Evolutionary conservation across 2,329 filamentous ascomycete species (phyloP).

Genomic region (Westerdykella aurantiaca): DNA sequence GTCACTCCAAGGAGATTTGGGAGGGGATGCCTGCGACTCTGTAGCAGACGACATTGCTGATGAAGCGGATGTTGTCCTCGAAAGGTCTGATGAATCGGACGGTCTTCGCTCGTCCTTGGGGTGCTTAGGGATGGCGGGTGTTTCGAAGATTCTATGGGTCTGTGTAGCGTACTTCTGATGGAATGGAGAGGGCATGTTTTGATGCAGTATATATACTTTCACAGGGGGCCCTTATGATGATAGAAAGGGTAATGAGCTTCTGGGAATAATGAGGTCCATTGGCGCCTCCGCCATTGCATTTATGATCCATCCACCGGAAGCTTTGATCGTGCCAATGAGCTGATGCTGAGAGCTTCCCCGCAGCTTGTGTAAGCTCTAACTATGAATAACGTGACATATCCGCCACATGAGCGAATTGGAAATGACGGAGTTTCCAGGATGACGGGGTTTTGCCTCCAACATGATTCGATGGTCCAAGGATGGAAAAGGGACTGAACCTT

Average conservation of each 20-base stretch:
- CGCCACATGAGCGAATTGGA: background rate
- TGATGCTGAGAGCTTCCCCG: constrained; percentile 24
- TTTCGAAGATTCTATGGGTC: constrained; percentile 26
- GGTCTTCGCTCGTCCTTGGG: constrained; percentile 26
- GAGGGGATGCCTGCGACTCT: constrained; percentile 12
- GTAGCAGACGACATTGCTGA: constrained; percentile 8
- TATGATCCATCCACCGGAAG: background rate
- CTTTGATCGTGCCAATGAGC: constrained; percentile 34
- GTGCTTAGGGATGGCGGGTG: constrained; percentile 29
- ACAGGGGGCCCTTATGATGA: background rate
- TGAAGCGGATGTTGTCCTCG: background rate
- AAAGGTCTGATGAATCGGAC: constrained; percentile 25
- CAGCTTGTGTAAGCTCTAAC: constrained; percentile 23
- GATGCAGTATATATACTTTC: background rate
- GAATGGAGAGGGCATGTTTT: constrained; percentile 33
- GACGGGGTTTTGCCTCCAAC: background rate
- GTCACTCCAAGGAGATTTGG: constrained; percentile 7
- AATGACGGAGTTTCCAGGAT: background rate
- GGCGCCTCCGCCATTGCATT: too few species aligned
- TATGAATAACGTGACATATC: constrained; percentile 17
- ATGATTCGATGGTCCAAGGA: too few species aligned
- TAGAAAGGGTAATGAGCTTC: background rate
- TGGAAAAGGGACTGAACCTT: too few species aligned
- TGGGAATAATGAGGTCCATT: too few species aligned
- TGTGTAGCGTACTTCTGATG: constrained; percentile 36